Evolutionary conservation across 805 yeast species (phyloP).

Genomic region (Pichia kluyveri): DNA sequence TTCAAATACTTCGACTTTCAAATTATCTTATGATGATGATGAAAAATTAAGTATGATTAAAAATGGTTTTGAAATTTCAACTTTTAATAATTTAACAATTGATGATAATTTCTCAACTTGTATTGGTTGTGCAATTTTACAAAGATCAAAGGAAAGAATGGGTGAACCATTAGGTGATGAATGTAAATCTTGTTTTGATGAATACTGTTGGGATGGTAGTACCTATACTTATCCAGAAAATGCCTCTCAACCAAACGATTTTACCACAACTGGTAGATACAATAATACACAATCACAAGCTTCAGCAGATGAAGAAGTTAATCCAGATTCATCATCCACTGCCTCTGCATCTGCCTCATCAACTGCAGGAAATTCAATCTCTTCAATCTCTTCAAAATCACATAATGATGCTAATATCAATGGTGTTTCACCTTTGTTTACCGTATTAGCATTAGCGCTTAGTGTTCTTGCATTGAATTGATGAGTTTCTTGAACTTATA

Average conservation of each 20-base stretch:
- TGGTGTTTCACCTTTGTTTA: background rate
- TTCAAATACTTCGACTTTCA: slow-evolving; percentile 67
- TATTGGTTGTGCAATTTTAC: slow-evolving; percentile 74
- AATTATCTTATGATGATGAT: slow-evolving; percentile 49
- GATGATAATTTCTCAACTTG: slow-evolving; percentile 67
- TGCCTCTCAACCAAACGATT: slow-evolving; percentile 23
- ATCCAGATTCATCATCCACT: background rate
- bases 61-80: slow-evolving; percentile 67
- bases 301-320: background rate
- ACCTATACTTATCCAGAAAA: slow-evolving; percentile 11
- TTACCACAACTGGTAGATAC: slow-evolving; percentile 30
- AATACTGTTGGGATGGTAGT: slow-evolving; percentile 51
- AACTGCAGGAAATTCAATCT: background rate
- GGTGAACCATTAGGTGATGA: slow-evolving; percentile 54
- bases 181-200: slow-evolving; percentile 61
- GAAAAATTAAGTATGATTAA: slow-evolving; percentile 52
- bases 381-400: slow-evolving; percentile 1
- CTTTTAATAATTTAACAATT: slow-evolving; percentile 57
- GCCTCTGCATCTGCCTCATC: background rate
- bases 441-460: background rate
- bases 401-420: slow-evolving; percentile 2
- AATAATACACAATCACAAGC: slow-evolving; percentile 2
- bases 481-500: no score
- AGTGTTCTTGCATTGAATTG: background rate
- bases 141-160: slow-evolving; percentile 66